phyloP scores from a whole-genome alignment of 306 rosid species.

The Trifolium pratense region DNA sequence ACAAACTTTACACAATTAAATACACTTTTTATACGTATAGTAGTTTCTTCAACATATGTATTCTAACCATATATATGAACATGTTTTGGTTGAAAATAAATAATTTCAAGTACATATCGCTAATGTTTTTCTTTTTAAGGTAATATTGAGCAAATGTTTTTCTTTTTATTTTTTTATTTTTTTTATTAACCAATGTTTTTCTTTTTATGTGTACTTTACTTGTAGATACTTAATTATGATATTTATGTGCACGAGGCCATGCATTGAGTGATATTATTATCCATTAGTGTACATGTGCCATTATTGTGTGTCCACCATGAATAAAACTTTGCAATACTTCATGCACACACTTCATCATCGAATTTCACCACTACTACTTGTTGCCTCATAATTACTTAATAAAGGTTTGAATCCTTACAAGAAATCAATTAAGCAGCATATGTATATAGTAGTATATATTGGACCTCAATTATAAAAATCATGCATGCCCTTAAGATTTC shows the following conservation, averaged over 20 bases:
- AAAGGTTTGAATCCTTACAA: conserved; percentile 46
- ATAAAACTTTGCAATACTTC: conserved; percentile 55
- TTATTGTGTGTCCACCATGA: conserved; percentile 51
- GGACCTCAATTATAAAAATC: conserved; percentile 30
- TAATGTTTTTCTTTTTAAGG: too few relatives aligned
- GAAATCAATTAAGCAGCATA: conserved; percentile 24
- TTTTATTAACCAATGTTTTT: too few relatives aligned
- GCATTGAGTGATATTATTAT: conserved; percentile 47
- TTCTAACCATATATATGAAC: conserved; percentile 18
- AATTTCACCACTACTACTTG: conserved; percentile 49
- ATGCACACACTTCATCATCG: conserved; percentile 62
- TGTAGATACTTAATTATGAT: conserved; percentile 42
- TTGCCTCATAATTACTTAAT: conserved; percentile 49
- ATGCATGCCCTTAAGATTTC: conserved; percentile 35
- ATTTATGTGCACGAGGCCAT: conserved; percentile 55
- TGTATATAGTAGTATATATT: too few relatives aligned
- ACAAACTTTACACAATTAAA: conserved; percentile 7
- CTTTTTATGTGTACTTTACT: conserved; percentile 38
- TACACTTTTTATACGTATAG: neutral
- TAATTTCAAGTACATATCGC: conserved; percentile 22
- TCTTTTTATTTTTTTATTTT: too few relatives aligned
- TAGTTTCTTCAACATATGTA: conserved; percentile 6
- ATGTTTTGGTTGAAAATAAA: conserved; percentile 18
- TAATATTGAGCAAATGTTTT: too few relatives aligned
- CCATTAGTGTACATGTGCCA: conserved; percentile 33